Evolutionary conservation across 345 rosid species (phyloP).

Genomic region (Populus deltoides): DNA sequence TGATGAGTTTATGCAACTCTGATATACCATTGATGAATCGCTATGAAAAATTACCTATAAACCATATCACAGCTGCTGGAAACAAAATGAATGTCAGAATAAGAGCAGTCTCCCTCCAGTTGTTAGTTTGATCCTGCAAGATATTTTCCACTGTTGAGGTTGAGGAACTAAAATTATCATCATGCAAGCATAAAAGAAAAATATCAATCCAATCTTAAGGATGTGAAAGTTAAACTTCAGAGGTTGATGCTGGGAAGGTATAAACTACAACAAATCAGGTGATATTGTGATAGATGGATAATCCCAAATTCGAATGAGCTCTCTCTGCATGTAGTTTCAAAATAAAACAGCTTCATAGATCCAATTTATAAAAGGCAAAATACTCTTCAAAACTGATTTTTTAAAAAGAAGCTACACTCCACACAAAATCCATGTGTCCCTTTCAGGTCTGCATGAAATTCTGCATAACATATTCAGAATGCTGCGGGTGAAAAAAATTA

Average conservation of each 20-base stretch:
- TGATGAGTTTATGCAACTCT: not conserved
- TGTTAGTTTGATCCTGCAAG: slow-evolving; percentile 64
- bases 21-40: not conserved
- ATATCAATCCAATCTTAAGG: not conserved
- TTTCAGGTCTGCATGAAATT: not conserved
- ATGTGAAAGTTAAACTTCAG: not conserved
- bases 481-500: not conserved
- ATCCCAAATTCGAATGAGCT: not conserved
- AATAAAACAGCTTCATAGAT: not conserved
- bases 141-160: not conserved
- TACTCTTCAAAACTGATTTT: not conserved
- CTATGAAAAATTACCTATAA: slow-evolving; percentile 42
- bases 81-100: slow-evolving; percentile 68
- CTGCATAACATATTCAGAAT: not conserved
- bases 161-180: not conserved
- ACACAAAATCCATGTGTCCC: not conserved
- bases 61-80: slow-evolving; percentile 88
- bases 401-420: not conserved
- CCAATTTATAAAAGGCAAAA: not conserved
- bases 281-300: not conserved
- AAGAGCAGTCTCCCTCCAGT: slow-evolving; percentile 87
- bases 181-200: not conserved
- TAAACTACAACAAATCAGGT: not conserved
- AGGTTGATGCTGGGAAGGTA: not conserved
- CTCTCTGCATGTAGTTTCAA: not conserved